phyloP scores from a whole-genome alignment of 129 eudicot genomes.

The Chrysanthemum makinoi region DNA sequence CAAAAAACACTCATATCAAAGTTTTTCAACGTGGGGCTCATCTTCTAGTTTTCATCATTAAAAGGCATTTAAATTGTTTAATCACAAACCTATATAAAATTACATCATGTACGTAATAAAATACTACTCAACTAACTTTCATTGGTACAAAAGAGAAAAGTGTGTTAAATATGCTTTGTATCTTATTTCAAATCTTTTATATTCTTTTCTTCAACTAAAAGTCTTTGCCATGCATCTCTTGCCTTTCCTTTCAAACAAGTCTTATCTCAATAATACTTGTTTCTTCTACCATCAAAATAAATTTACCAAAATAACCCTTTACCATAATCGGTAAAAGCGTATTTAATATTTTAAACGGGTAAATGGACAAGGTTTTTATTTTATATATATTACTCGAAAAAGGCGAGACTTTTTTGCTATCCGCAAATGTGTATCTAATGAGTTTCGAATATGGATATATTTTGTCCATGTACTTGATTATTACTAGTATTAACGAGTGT shows the following conservation, averaged over 20 bases:
- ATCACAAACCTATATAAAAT: neutral
- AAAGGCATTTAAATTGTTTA: neutral
- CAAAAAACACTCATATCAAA: neutral
- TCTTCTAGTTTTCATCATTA: neutral
- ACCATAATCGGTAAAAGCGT: neutral
- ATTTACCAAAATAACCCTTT: neutral
- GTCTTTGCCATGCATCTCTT: slow-evolving; percentile 20
- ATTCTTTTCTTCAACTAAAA: slow-evolving; percentile 21
- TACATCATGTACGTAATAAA: slow-evolving; percentile 7
- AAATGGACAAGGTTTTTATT: too few species aligned
- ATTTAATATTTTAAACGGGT: neutral
- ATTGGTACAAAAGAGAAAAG: neutral
- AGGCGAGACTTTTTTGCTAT: too few species aligned
- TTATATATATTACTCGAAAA: too few species aligned
- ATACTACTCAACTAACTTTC: slow-evolving; percentile 8
- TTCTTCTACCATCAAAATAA: slow-evolving; percentile 2
- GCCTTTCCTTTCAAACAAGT: neutral
- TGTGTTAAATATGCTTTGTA: slow-evolving; percentile 15
- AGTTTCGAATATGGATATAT: too few species aligned
- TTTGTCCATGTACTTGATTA: too few species aligned
- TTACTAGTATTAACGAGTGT: neutral
- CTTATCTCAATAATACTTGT: neutral
- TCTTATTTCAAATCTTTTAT: slow-evolving; percentile 4
- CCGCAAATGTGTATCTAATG: too few species aligned
- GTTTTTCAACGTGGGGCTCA: neutral